A percentile compares a stretch with the other conserved stretches of the same genome.
phyloP scores from a whole-genome alignment of 1,139 yeast genomes.

The Pichia sp. region DNA sequence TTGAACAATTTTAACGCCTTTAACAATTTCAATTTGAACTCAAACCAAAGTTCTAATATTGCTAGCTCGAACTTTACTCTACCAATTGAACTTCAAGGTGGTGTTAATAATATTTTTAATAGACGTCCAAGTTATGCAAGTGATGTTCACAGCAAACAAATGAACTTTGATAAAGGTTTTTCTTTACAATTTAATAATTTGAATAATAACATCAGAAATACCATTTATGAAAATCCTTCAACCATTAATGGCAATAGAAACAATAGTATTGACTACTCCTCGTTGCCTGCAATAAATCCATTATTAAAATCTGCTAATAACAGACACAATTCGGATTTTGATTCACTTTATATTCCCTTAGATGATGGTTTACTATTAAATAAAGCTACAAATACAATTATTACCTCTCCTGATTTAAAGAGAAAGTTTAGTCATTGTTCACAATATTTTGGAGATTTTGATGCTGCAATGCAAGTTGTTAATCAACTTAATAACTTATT shows the following conservation, averaged over 20 bases:
- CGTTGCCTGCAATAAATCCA: constrained; percentile 1
- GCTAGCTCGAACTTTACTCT: constrained; percentile 34
- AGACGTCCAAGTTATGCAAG: constrained; percentile 64
- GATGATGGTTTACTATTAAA: constrained; percentile 53
- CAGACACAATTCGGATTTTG: constrained; percentile 10
- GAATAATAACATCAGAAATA: constrained; percentile 7
- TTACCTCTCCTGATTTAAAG: constrained; percentile 47
- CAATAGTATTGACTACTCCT: constrained; percentile 20
- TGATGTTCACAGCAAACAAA: constrained; percentile 35
- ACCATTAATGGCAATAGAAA: constrained; percentile 11
- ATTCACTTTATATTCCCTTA: constrained; percentile 30
- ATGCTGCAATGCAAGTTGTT: constrained; percentile 31
- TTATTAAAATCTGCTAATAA: neutral
- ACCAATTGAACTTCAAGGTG: constrained; percentile 59
- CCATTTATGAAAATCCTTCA: constrained; percentile 3
- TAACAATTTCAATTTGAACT: neutral
- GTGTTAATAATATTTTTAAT: constrained; percentile 52
- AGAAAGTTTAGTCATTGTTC: constrained; percentile 38
- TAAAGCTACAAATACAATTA: constrained; percentile 39
- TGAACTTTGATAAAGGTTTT: constrained; percentile 2
- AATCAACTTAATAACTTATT: constrained; percentile 31
- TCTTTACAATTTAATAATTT: constrained; percentile 5
- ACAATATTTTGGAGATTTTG: constrained; percentile 41
- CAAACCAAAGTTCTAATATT: neutral
- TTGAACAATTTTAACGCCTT: neutral